These are phyloP conservation scores for Coriaria nepalensis DNA, from an alignment of 306 rosid species.

Conservation along the genomic window DNA sequence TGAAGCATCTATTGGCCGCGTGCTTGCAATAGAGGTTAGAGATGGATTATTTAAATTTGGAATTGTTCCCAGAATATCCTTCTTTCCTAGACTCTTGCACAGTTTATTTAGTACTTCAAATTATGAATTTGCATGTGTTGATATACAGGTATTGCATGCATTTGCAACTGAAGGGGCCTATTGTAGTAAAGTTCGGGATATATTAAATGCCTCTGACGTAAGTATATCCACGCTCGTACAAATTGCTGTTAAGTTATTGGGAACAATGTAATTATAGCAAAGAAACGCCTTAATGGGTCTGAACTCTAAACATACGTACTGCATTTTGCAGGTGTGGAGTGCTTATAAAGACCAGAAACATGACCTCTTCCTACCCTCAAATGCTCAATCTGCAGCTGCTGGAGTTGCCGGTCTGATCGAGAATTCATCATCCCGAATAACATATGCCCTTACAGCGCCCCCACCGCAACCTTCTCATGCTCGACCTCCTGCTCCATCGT, in stretches of 20 bases:
- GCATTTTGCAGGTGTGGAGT: conserved; percentile 73
- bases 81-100: not conserved
- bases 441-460: conserved; percentile 78
- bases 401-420: conserved; percentile 96
- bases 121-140: conserved; percentile 8
- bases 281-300: too few species aligned
- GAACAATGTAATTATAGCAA: too few species aligned
- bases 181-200: conserved; percentile 87
- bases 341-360: conserved; percentile 99
- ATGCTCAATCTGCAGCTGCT: conserved; percentile 97
- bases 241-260: too few species aligned
- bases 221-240: conserved; percentile 7
- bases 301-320: too few species aligned
- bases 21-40: conserved; percentile 93
- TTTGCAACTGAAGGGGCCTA: conserved; percentile 99
- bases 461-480: conserved; percentile 43
- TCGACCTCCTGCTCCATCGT: conserved; percentile 41
- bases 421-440: conserved; percentile 75
- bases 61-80: conserved; percentile 3
- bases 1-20: conserved; percentile 97
- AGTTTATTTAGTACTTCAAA: conserved; percentile 8
- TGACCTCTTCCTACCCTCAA: conserved; percentile 96
- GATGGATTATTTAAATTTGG: conserved; percentile 12
- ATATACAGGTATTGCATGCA: conserved; percentile 87
- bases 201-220: conserved; percentile 78